These are phyloP conservation scores for Fragaria vesca DNA, from an alignment of 306 rosid genomes.

Conservation along the genomic window DNA sequence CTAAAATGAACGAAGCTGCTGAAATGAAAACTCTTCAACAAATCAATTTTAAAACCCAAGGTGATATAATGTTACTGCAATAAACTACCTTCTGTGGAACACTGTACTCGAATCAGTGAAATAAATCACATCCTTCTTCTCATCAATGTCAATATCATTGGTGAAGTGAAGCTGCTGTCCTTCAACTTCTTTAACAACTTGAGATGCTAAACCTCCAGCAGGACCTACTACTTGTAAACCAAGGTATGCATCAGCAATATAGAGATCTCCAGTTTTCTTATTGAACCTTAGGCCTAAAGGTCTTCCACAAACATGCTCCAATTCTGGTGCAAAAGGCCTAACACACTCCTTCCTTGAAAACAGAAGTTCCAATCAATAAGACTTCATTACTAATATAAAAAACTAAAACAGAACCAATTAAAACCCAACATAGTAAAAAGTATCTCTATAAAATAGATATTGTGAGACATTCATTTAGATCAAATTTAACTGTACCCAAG, in stretches of 20 bases:
- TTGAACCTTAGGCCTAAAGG: constrained; percentile 80
- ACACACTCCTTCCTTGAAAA: constrained; percentile 60
- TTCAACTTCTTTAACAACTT: constrained; percentile 62
- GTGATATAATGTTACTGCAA: constrained; percentile 8
- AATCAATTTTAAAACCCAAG: neutral
- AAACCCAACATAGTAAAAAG: neutral
- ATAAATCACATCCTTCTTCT: constrained; percentile 60
- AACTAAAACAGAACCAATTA: neutral
- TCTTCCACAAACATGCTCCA: constrained; percentile 91
- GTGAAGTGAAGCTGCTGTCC: constrained; percentile 74
- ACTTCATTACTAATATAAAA: too few relatives aligned
- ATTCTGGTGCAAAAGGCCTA: constrained; percentile 73
- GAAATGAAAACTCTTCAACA: neutral
- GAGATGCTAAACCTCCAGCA: constrained; percentile 74
- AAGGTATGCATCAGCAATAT: constrained; percentile 84
- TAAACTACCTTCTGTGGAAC: constrained; percentile 71
- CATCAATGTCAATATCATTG: constrained; percentile 80
- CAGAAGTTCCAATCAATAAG: constrained; percentile 9
- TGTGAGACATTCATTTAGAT: neutral
- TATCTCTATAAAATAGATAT: neutral
- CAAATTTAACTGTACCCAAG: neutral
- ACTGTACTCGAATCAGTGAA: constrained; percentile 71
- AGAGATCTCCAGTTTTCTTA: constrained; percentile 74
- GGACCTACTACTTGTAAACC: constrained; percentile 90
- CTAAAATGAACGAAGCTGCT: neutral